Percentiles rank a stretch among this genome's conserved stretches.
Conservation (phyloP, 106 monocot genomes). For the Agapanthus africanus region DNA sequence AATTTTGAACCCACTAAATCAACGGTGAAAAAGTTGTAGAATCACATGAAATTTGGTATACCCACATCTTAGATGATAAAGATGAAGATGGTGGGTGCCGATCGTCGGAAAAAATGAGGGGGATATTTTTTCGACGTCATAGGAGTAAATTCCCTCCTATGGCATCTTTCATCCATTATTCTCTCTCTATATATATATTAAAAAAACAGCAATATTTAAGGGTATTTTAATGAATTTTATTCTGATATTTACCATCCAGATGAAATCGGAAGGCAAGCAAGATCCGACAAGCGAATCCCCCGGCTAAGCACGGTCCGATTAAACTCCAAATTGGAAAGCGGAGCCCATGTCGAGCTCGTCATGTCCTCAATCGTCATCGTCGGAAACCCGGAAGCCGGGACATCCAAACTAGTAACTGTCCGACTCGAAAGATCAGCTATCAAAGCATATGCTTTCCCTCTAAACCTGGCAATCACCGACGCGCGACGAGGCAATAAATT, state of each 20-base stretch:
- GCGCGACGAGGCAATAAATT: conserved; percentile 49
- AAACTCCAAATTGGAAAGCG: conserved; percentile 48
- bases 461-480: conserved; percentile 40
- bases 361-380: conserved; percentile 82
- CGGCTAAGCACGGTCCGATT: conserved; percentile 43
- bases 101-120: too few relatives aligned
- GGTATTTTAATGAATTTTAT: too few relatives aligned
- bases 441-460: conserved; percentile 19
- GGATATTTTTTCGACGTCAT: too few relatives aligned
- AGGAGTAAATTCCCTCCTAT: too few relatives aligned
- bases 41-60: too few relatives aligned
- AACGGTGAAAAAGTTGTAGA: too few relatives aligned
- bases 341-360: conserved; percentile 37
- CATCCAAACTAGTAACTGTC: conserved; percentile 13
- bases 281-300: conserved; percentile 66
- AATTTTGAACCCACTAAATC: too few relatives aligned
- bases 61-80: too few relatives aligned
- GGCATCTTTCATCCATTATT: too few relatives aligned
- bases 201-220: too few relatives aligned
- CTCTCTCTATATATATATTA: too few relatives aligned
- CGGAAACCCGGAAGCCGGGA: conserved; percentile 55
- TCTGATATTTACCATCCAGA: conserved; percentile 55
- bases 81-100: too few relatives aligned
- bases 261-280: conserved; percentile 84
- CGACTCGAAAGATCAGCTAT: conserved; percentile 33